Base-by-base conservation (phyloP, 1,139 yeast species). In the Suhomyces wounanorum region DNA sequence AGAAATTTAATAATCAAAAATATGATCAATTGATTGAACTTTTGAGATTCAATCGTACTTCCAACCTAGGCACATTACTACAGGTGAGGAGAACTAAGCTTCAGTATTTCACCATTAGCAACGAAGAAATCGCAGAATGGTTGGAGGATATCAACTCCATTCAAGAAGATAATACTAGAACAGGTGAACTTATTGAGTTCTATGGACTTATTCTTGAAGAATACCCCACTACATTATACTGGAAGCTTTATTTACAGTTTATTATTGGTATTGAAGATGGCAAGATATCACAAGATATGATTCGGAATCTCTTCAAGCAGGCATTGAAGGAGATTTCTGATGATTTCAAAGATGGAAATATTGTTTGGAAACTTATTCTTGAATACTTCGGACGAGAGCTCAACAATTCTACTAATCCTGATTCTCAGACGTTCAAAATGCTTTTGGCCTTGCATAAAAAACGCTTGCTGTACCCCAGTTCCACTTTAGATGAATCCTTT, bases 381-480 rank as follows among this genome's bases (percentile, higher is more conserved):
- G 49, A 53, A 21, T 37, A 40, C 16, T 49, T 50, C 9, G 25
- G 33, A 2, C 47, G 39, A 7, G 51, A 56, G 11, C 43, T 58
- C 8, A 54, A 50, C 13, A 54, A 54, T 1, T 60, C 60, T 18
- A 56, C 55, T 16, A 59, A 54, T 2, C 10, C 50, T 8, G 37
- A 47, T 2, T 39, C 46, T 2, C 43, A 41, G 9, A 60, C 59
- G 26, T 55, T 69, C 39, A 62, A 64, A 14, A 51, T 52, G 25
- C 52, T 66, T 17, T 56, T 62, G 44, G 60, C 61, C 5, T 51
- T 74, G 17, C 72, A 74, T 52, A 53, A 68, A 31, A 62, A 69
- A 38, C 60, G 83, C 28, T 63, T 83, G 3, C 54, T 65, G 9
- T 59, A 64, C 38, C 85, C 85, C 0, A 85, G 80, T 58, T 54